Evolutionary conservation across 352 stramenopile species (phyloP), one percentile per base, ranked within the genome.

Genomic region (Phytophthora hybrid): DNA sequence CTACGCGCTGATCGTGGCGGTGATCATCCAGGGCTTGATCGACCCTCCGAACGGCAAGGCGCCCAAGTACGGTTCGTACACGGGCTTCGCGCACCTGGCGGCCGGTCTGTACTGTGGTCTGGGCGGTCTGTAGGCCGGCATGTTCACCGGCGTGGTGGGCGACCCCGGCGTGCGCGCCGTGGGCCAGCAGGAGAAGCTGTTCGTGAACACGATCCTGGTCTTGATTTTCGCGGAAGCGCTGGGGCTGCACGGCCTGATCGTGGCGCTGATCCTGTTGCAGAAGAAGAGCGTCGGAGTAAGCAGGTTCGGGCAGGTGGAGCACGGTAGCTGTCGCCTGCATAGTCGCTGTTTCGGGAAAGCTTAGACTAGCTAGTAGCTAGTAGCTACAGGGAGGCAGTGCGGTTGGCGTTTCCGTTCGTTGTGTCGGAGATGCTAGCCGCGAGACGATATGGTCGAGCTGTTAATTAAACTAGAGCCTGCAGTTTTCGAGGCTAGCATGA

Each of bases 151-250:
- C 61, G 98, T 99, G 64, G 92, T 99, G 60, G 97, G 96, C 64
- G 96, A 99, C 81, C 94, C 95, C 18, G 97, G 97, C 67, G 97
- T 99, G 19, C 93, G 97, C 66, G 97, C 97, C 55, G 96, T 99
- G 76, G 97, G 97, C 71, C 96, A 99, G 81, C 97, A 99, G 85
- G 97, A 99, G 74, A 98, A 98, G 76, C 88, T 99, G 47, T 99
- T 99, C 85, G 97, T 99, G 59, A 98, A 97, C 73, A 98, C 99
- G 89, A 97, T 99, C 64, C 93, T 99, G 72, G 99, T 99, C 81
- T 85, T 99, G 67, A 99, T 99, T 98, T 99, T 99, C 90, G 95
- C 91, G 32, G 97, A 99, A 85, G 97, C 97, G 67, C 88, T 99
- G 75, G 97, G 94, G 78, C 90, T 99, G 70, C 99, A 99, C 84